Conservation (phyloP, 2,329 filamentous ascomycete species). For the Fusarium austroafricanum region DNA sequence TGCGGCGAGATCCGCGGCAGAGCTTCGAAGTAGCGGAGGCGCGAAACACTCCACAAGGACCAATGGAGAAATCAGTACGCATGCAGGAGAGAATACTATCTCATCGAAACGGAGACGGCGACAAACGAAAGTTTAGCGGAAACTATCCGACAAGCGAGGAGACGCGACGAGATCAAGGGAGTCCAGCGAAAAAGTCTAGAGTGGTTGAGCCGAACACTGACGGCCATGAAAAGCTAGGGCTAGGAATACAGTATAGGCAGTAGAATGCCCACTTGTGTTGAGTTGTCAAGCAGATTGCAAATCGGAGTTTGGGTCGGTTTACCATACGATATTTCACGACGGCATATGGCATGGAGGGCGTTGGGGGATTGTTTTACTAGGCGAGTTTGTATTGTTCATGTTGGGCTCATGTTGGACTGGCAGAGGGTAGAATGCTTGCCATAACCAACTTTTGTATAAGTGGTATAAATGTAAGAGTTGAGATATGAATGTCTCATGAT, state of each 20-base stretch:
- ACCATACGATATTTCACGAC: constrained; percentile 25
- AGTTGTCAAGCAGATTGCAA: constrained; percentile 10
- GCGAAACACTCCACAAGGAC: constrained; percentile 57
- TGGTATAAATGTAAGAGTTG: neutral
- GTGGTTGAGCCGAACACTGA: constrained; percentile 55
- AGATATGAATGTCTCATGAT: constrained; percentile 16
- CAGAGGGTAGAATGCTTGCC: neutral
- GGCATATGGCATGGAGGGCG: constrained; percentile 28
- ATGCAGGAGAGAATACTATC: constrained; percentile 65
- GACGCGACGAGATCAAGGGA: constrained; percentile 53
- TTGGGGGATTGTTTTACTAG: neutral
- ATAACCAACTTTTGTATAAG: neutral
- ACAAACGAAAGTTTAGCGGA: constrained; percentile 65
- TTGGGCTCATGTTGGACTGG: neutral
- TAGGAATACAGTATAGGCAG: constrained; percentile 64
- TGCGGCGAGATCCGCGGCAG: constrained; percentile 68
- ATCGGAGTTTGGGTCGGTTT: constrained; percentile 26
- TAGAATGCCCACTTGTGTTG: constrained; percentile 7
- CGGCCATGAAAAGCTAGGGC: constrained; percentile 57
- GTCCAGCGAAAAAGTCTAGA: constrained; percentile 64
- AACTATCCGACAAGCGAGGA: constrained; percentile 47
- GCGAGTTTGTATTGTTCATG: neutral
- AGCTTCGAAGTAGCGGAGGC: constrained; percentile 64
- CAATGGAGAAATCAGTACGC: constrained; percentile 58
- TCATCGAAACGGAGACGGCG: constrained; percentile 56